phyloP scores from a whole-genome alignment of 2,329 filamentous ascomycete genomes.

The Colletotrichum gigasporum region DNA sequence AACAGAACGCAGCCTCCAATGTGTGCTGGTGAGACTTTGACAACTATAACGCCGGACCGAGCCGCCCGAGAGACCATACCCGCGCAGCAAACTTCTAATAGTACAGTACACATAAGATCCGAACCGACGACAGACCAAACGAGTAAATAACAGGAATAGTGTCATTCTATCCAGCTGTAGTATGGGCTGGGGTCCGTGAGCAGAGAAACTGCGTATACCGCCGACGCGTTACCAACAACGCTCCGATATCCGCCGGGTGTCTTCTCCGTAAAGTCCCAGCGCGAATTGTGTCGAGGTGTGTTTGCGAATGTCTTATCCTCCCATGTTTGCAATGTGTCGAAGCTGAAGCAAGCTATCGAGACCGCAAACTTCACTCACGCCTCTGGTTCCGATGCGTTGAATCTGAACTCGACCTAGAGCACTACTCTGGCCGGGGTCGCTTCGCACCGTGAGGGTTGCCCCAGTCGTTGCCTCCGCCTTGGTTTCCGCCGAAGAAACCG shows the following conservation, averaged over 20 bases:
- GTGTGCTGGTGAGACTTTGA: neutral
- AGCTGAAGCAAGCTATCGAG: neutral
- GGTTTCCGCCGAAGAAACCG: slow-evolving; percentile 72
- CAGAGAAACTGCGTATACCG: neutral
- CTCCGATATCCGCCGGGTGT: neutral
- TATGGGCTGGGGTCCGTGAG: neutral
- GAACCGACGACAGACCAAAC: neutral
- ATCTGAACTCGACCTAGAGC: neutral
- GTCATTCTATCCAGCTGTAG: neutral
- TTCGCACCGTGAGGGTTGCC: slow-evolving; percentile 88
- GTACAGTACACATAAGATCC: slow-evolving; percentile 23
- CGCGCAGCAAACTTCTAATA: slow-evolving; percentile 23
- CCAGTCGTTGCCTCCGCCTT: slow-evolving; percentile 64
- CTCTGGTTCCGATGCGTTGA: neutral
- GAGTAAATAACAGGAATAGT: no score
- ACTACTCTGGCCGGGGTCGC: slow-evolving; percentile 76
- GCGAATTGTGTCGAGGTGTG: no score
- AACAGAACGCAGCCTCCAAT: neutral
- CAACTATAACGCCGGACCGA: slow-evolving; percentile 24
- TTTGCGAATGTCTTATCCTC: no score
- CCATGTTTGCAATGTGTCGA: no score
- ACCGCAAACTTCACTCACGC: neutral
- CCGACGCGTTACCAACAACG: neutral
- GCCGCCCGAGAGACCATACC: neutral
- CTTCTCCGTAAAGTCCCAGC: no score